These are phyloP conservation scores for Stachybotrys elegans DNA, from an alignment of 2,329 filamentous ascomycete species.

Conservation along the genomic window DNA sequence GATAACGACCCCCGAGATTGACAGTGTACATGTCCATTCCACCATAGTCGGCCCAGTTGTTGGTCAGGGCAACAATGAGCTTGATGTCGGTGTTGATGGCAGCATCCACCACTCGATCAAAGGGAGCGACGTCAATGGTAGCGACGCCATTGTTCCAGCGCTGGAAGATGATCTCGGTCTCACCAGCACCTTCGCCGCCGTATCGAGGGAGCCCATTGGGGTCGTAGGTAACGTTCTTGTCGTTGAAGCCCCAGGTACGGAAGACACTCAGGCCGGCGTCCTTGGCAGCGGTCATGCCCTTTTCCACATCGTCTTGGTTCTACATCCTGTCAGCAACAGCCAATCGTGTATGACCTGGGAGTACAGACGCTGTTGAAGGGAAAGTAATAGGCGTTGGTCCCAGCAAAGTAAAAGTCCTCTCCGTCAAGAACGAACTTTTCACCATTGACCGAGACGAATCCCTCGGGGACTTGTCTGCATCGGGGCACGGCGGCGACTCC, in stretches of 20 bases:
- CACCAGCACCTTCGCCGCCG: conserved; percentile 41
- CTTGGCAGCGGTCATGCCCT: conserved; percentile 39
- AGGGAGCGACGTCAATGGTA: conserved; percentile 32
- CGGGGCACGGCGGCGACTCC: background rate
- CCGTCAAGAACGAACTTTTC: conserved; percentile 49
- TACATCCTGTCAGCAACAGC: conserved; percentile 4
- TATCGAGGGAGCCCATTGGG: conserved; percentile 44
- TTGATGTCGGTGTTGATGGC: conserved; percentile 46
- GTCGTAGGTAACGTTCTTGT: conserved; percentile 45
- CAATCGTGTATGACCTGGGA: background rate
- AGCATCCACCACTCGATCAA: conserved; percentile 47
- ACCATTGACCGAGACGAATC: conserved; percentile 45
- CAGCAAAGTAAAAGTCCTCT: conserved; percentile 51
- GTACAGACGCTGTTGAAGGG: conserved; percentile 44
- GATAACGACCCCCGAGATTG: conserved; percentile 47
- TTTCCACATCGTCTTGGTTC: conserved; percentile 37
- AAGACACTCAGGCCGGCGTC: conserved; percentile 46
- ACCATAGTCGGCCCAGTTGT: conserved; percentile 56
- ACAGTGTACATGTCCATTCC: conserved; percentile 56
- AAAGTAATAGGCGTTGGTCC: conserved; percentile 53
- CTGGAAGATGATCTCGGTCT: conserved; percentile 41
- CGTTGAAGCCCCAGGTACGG: conserved; percentile 54
- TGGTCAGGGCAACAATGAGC: conserved; percentile 48
- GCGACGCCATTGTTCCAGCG: conserved; percentile 39
- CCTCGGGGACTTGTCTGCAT: conserved; percentile 16